Base-by-base conservation (phyloP, 169 alveolate genomes). In the Blepharisma undulans region DNA sequence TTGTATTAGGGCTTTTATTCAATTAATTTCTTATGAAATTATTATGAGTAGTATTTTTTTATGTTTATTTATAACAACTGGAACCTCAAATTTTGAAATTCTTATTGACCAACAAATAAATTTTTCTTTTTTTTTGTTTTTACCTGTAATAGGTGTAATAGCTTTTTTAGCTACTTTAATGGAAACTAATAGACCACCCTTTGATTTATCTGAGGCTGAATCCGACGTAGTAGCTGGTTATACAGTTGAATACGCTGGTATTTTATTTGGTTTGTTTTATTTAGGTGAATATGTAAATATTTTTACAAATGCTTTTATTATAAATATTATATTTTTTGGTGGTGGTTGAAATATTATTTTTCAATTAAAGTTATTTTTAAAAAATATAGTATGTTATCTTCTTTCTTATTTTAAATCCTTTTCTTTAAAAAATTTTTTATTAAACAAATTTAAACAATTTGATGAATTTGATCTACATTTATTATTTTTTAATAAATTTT, bases 161-260 rank as follows among this genome's bases (percentile, higher is more conserved):
- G 14, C 22, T 25, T 81, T 92, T 82, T 48, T 21, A 76, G 10
- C 71, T 76, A 27, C 29, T 81, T 81, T 76, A 25, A 66, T 92
- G 72, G 95, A 92, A 71, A 29, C 92, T 59, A 92, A 92, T 61
- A 87, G 95, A 82, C 66, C 95, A 4, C 95, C 95, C 4, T 92
- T 92, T 76, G 95, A 92, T 84, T 92, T 89, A 60, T 72, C 93
- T 19, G 95, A 92, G 76, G 92, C 95, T 12, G 95, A 92, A 89
- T 88, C 95, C 18, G 95, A 92, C 32, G 93, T 92, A 25, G 93
- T 92, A 3, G 93, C 95, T 32, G 95, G 95, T 4, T 92, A 92
- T 84, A 92, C 91, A 18, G 89, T 76, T 4, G 95, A 92, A 66
- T 92, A 89, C 33, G 84, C 90, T 48, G 95, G 95, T 7, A 32